Percentiles rank a stretch among this genome's conserved stretches.
Conservation (phyloP, 2,329 filamentous ascomycete species). For the Escovopsis sp. region DNA sequence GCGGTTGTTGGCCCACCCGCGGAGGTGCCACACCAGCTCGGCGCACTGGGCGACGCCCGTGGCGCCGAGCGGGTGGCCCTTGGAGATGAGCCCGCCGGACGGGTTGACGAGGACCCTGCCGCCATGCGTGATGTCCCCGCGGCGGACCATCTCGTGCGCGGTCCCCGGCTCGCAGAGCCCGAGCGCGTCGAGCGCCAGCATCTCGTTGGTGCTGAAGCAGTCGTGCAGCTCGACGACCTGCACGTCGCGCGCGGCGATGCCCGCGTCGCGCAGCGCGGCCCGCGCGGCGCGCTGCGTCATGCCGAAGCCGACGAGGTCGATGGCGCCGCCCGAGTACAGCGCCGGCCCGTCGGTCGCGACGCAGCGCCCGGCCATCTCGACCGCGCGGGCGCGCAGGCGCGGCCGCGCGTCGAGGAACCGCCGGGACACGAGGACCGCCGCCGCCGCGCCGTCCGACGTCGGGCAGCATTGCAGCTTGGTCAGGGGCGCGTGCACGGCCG, state of each 20-base stretch:
- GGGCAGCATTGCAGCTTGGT: slow-evolving; percentile 99
- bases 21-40: slow-evolving; percentile 87
- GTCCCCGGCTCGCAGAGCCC: slow-evolving; percentile 66
- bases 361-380: slow-evolving; percentile 77
- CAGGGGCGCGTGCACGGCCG: slow-evolving; percentile 71
- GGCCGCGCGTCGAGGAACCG: slow-evolving; percentile 75
- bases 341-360: slow-evolving; percentile 71
- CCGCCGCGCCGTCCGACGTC: slow-evolving; percentile 82
- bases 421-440: slow-evolving; percentile 78
- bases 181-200: slow-evolving; percentile 77
- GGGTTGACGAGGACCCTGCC: slow-evolving; percentile 77
- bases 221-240: slow-evolving; percentile 89
- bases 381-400: slow-evolving; percentile 66
- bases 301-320: slow-evolving; percentile 78
- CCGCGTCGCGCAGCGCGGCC: slow-evolving; percentile 60
- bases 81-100: slow-evolving; percentile 86
- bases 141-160: slow-evolving; percentile 79
- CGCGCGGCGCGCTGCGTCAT: slow-evolving; percentile 64
- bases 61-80: slow-evolving; percentile 87
- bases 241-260: slow-evolving; percentile 52
- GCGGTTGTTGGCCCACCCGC: slow-evolving; percentile 92
- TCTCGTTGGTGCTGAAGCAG: slow-evolving; percentile 92
- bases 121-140: slow-evolving; percentile 84
- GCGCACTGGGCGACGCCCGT: slow-evolving; percentile 93
- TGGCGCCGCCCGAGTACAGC: slow-evolving; percentile 65